Evolutionary conservation across 228 moss, liverwort and hornwort species (phyloP), one percentile per base, ranked within the genome.

Genomic region (Sphagnum magellanicum): DNA sequence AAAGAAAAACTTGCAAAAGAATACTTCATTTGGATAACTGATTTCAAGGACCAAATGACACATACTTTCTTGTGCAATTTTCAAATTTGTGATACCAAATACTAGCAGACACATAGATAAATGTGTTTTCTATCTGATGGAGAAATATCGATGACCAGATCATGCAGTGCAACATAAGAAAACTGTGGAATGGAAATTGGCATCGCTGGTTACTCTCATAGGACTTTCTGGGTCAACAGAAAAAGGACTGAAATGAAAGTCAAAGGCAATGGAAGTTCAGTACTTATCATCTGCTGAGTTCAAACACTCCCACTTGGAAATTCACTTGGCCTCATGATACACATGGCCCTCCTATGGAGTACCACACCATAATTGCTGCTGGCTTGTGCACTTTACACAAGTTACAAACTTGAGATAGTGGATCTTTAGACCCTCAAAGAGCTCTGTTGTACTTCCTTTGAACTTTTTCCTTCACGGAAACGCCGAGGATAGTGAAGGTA

Each of bases 401-500:
- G 12, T 71, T n/a, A 71, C 50, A 10, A 71, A 52, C 60, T 70
- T 50, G 10, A 61, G 61, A 8, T 50, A 61, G 50, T 71, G 70
- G 16, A 8, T 71, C 6, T 50, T 63, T 7, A 8, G 47, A 48
- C 10, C 50, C 5, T 67, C 52, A 51, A 51, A 4, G 16, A 51
- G 52, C 12, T 72, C 46, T 53, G 53, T 10, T 5, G 50, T 9
- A 8, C 52, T 55, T 51, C 9, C n/a, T 64, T n/a, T 6, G 4
- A 55, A 50, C 10, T 63, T 70, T 59, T 61, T 73, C 4, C 13
- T 60, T 60, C 67, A 32, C 50, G 51, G 4, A 6, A 16, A 7
- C 66, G 14, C 51, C 51, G 64, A 5, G 73, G 59, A 7, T 58
- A 66, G 65, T 68, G 67, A 6, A 67, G 47, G 52, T 74, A 74